A percentile compares a stretch with the other conserved stretches of the same genome.
Conservation (phyloP, 2,329 filamentous ascomycete genomes). For the Fusarium nodosum region DNA sequence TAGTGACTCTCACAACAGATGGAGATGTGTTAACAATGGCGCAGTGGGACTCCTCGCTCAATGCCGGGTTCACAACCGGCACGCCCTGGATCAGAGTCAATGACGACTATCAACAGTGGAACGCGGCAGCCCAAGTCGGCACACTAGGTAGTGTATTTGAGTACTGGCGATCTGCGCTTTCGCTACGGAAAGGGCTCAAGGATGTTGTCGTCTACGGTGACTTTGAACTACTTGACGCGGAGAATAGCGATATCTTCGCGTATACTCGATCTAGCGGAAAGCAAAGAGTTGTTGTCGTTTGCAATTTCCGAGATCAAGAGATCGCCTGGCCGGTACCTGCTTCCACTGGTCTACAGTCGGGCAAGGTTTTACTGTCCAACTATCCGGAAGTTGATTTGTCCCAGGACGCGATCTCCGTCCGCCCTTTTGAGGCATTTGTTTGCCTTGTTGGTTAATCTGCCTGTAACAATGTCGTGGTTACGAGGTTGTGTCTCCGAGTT, state of each 20-base stretch:
- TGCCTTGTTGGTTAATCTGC: neutral
- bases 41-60: conserved; percentile 31
- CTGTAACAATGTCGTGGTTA: neutral
- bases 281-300: conserved; percentile 18
- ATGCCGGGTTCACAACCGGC: conserved; percentile 33
- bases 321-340: conserved; percentile 9
- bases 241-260: conserved; percentile 29
- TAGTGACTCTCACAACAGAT: rapidly evolving
- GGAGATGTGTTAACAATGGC: neutral
- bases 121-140: conserved; percentile 21
- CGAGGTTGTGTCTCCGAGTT: neutral
- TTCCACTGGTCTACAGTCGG: neutral
- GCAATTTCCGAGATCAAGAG: conserved; percentile 26
- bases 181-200: conserved; percentile 20
- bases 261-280: conserved; percentile 23
- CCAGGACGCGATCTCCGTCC: neutral
- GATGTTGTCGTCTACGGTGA: conserved; percentile 31
- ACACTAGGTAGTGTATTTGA: conserved; percentile 28
- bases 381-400: conserved; percentile 11
- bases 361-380: conserved; percentile 26
- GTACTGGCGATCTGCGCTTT: conserved; percentile 30
- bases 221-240: conserved; percentile 33
- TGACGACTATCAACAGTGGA: conserved; percentile 37
- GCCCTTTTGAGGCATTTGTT: conserved; percentile 34
- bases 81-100: conserved; percentile 41